Evolutionary conservation across 164 flowering plant genomes (phyloP).

Genomic region (Houttuynia cordata): DNA sequence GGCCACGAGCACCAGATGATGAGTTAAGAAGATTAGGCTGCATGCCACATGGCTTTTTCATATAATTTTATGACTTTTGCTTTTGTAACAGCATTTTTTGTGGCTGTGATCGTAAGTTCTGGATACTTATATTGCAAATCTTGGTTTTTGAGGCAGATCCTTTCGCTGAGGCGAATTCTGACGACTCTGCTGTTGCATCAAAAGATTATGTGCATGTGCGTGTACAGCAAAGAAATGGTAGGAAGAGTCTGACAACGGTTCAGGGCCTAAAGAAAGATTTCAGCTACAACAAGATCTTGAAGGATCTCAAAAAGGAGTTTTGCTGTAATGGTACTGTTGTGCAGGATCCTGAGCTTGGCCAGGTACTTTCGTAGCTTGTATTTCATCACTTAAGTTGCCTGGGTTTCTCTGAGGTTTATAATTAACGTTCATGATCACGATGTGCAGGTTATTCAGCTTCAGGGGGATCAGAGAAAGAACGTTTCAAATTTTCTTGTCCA

Average conservation of each 20-base stretch:
- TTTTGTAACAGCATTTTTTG: too few species aligned
- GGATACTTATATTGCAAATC: too few species aligned
- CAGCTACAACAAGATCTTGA: conserved; percentile 48
- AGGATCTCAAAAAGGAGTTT: conserved; percentile 54
- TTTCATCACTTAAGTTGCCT: too few species aligned
- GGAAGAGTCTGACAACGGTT: conserved; percentile 60
- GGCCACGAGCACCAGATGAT: too few species aligned
- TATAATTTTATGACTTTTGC: too few species aligned
- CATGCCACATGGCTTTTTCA: too few species aligned
- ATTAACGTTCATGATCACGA: too few species aligned
- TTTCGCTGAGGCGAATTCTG: conserved; percentile 57
- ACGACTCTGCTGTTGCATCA: conserved; percentile 44
- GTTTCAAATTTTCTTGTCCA: conserved; percentile 51
- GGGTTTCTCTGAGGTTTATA: too few species aligned
- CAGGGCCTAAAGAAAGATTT: conserved; percentile 52
- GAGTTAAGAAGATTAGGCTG: too few species aligned
- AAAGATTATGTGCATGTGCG: conserved; percentile 56
- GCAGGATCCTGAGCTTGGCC: conserved; percentile 59
- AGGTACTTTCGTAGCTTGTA: conserved; percentile 14
- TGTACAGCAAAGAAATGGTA: conserved; percentile 50
- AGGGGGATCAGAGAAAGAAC: conserved; percentile 56
- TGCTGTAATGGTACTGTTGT: conserved; percentile 70
- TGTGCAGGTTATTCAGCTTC: conserved; percentile 49
- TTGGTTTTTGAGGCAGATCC: conserved; percentile 23
- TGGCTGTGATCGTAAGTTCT: neutral